These are phyloP conservation scores for Fusarium staphyleae DNA, from an alignment of 2,329 filamentous ascomycete species.

Conservation along the genomic window DNA sequence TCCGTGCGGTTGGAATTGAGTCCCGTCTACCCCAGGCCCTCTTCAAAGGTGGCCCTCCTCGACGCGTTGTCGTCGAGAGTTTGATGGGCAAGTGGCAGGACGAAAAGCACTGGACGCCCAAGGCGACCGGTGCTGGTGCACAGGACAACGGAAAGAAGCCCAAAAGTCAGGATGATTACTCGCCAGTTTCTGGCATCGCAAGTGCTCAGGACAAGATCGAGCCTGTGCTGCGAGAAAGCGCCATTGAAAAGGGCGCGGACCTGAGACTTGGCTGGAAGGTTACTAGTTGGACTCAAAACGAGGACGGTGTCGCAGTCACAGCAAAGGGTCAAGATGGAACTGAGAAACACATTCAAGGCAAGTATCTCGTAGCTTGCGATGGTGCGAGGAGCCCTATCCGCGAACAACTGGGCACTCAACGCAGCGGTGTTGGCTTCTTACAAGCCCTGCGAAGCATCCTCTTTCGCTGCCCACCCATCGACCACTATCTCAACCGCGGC, in stretches of 20 bases:
- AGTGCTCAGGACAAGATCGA: conserved; percentile 52
- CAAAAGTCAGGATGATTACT: background rate
- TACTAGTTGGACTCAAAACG: conserved; percentile 38
- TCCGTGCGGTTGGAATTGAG: conserved; percentile 40
- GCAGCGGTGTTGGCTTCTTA: conserved; percentile 42
- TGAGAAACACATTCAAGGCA: conserved; percentile 38
- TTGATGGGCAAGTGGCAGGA: conserved; percentile 34
- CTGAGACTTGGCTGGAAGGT: conserved; percentile 46
- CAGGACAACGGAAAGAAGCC: background rate
- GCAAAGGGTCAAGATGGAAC: background rate
- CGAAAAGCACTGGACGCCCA: conserved; percentile 31
- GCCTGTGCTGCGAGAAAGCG: conserved; percentile 46
- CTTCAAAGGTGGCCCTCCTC: conserved; percentile 30
- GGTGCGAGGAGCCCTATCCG: conserved; percentile 43
- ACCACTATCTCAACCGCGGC: conserved; percentile 42
- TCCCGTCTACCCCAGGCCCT: conserved; percentile 6
- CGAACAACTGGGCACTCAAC: conserved; percentile 39
- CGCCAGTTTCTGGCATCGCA: conserved; percentile 38
- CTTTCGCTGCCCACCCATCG: conserved; percentile 43
- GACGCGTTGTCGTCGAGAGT: conserved; percentile 35
- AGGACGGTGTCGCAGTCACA: conserved; percentile 10
- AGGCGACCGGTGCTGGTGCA: conserved; percentile 16
- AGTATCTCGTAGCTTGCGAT: conserved; percentile 51
- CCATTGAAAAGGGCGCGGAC: conserved; percentile 45
- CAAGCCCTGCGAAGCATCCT: conserved; percentile 47